Evolutionary conservation across 305 asterid genomes (phyloP).

Genomic region (Fraxinus latifolia): DNA sequence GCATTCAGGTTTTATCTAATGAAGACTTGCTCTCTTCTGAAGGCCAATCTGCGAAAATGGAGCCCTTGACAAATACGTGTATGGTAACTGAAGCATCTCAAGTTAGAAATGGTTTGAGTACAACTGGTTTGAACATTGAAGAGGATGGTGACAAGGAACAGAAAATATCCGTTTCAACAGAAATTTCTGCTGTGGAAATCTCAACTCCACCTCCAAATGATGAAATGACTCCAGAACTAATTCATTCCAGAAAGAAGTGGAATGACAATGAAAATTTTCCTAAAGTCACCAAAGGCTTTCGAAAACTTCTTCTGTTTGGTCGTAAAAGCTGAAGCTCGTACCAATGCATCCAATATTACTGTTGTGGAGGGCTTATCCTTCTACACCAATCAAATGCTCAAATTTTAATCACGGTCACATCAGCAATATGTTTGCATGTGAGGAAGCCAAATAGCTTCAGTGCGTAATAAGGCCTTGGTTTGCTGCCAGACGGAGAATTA

Average conservation of each 20-base stretch:
- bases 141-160: slow-evolving; percentile 28
- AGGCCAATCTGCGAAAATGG: slow-evolving; percentile 23
- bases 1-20: slow-evolving; percentile 15
- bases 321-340: slow-evolving; percentile 41
- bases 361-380: not conserved
- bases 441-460: not conserved
- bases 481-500: slow-evolving; percentile 4
- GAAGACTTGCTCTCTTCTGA: slow-evolving; percentile 12
- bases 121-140: slow-evolving; percentile 21
- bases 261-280: slow-evolving; percentile 51
- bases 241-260: slow-evolving; percentile 67
- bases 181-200: slow-evolving; percentile 34
- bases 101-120: slow-evolving; percentile 20
- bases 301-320: slow-evolving; percentile 71
- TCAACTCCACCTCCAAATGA: slow-evolving; percentile 50
- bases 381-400: slow-evolving; percentile 16
- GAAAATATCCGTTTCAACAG: slow-evolving; percentile 39
- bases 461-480: slow-evolving; percentile 13
- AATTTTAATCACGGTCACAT: not conserved
- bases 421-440: not conserved
- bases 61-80: slow-evolving; percentile 17
- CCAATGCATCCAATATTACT: not conserved
- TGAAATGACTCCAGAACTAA: slow-evolving; percentile 40
- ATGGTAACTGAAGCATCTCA: slow-evolving; percentile 2
- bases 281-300: slow-evolving; percentile 60